phyloP scores from a whole-genome alignment of 441 rosid genomes.

The Dalechampia spathulata region DNA sequence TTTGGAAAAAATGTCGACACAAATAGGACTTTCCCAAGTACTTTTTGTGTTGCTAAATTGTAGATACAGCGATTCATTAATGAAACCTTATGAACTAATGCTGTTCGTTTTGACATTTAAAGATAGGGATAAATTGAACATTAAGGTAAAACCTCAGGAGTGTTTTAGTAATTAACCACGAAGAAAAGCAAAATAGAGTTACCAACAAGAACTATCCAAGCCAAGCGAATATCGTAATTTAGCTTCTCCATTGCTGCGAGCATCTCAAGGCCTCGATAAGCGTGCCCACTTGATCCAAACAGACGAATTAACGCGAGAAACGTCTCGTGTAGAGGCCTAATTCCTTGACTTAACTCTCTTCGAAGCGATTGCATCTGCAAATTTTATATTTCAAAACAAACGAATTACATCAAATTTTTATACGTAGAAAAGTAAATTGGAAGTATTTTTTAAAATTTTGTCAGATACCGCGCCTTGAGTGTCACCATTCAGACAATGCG shows the following conservation, averaged over 20 bases:
- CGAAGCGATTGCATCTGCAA: constrained; percentile 80
- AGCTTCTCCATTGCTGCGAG: constrained; percentile 84
- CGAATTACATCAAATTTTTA: background rate
- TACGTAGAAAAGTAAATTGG: background rate
- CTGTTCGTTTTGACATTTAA: too few relatives aligned
- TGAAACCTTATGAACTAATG: too few relatives aligned
- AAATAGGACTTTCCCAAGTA: too few relatives aligned
- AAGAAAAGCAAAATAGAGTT: constrained; percentile 4
- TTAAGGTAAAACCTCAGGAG: background rate
- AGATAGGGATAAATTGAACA: background rate
- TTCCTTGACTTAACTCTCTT: constrained; percentile 76
- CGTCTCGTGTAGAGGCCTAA: constrained; percentile 80
- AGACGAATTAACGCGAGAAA: constrained; percentile 59
- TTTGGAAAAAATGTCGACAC: too few relatives aligned
- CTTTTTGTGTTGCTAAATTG: too few relatives aligned
- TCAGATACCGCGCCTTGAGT: constrained; percentile 72
- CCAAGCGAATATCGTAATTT: constrained; percentile 70
- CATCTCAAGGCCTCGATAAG: constrained; percentile 61
- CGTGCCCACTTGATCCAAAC: constrained; percentile 70
- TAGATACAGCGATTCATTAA: too few relatives aligned
- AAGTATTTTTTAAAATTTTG: background rate
- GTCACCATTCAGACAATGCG: constrained; percentile 63
- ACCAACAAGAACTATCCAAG: constrained; percentile 94
- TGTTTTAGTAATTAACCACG: background rate
- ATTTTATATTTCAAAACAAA: constrained; percentile 1